Percentiles rank a stretch among this genome's conserved stretches.
Conservation (phyloP, 2,329 filamentous ascomycete genomes). For the Aureobasidium mangrovei region DNA sequence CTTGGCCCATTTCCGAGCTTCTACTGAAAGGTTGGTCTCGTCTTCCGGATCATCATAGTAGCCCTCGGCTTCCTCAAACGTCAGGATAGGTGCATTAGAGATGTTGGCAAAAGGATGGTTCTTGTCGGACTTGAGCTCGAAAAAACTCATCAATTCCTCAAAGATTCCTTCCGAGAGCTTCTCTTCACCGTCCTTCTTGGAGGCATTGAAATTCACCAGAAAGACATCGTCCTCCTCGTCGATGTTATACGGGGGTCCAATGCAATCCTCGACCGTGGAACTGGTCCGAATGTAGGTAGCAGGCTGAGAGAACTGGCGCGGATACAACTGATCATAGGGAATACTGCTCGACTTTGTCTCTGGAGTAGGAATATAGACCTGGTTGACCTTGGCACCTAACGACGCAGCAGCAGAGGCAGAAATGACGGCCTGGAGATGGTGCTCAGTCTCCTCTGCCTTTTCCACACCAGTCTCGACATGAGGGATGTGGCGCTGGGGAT, state of each 20-base stretch:
- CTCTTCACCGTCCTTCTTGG: conserved; percentile 44
- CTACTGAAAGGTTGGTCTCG: conserved; percentile 43
- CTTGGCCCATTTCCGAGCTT: conserved; percentile 55
- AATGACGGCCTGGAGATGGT: conserved; percentile 83
- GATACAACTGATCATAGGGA: conserved; percentile 85
- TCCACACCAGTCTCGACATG: conserved; percentile 94
- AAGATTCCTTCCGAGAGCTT: conserved; percentile 84
- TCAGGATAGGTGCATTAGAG: conserved; percentile 72
- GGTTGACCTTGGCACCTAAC: conserved; percentile 51
- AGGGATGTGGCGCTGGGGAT: conserved; percentile 68
- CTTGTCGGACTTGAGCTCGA: conserved; percentile 74
- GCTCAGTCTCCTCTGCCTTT: conserved; percentile 95
- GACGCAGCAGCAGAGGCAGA: conserved; percentile 48
- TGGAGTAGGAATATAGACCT: conserved; percentile 59
- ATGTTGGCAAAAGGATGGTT: conserved; percentile 85
- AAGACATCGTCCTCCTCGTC: conserved; percentile 81
- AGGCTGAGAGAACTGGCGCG: conserved; percentile 69
- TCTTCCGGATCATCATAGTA: conserved; percentile 43
- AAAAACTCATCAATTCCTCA: conserved; percentile 88
- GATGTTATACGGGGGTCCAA: conserved; percentile 89
- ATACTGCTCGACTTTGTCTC: conserved; percentile 53
- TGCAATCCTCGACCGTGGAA: conserved; percentile 93
- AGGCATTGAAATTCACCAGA: conserved; percentile 74
- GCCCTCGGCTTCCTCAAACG: conserved; percentile 50
- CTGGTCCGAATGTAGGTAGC: conserved; percentile 95